Evolutionary conservation across 2,329 filamentous ascomycete species (phyloP).

Genomic region (Xylaria sp.): DNA sequence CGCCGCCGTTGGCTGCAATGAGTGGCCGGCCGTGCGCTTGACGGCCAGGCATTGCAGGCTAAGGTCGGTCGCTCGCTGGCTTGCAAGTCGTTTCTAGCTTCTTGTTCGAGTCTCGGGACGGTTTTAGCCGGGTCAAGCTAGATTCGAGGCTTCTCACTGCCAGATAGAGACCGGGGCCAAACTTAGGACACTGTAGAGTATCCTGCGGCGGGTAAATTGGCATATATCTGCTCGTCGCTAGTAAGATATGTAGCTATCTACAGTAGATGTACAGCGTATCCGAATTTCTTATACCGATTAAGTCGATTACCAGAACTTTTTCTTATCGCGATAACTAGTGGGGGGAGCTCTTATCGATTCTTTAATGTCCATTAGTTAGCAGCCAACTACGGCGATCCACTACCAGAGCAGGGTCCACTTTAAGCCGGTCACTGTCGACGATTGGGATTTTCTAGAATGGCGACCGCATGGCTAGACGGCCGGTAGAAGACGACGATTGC

Average conservation of each 20-base stretch:
- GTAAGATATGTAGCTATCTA: background rate
- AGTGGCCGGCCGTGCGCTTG: conserved; percentile 68
- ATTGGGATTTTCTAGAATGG: conserved; percentile 34
- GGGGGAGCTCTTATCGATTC: conserved; percentile 37
- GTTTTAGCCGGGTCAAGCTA: background rate
- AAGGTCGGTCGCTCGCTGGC: conserved; percentile 8
- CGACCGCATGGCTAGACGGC: conserved; percentile 1
- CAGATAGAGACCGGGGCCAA: background rate
- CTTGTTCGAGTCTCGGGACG: background rate
- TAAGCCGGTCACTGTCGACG: conserved; percentile 4
- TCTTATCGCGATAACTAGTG: conserved; percentile 43
- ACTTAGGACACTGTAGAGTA: background rate
- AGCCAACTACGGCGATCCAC: background rate
- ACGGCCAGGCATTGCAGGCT: conserved; percentile 63
- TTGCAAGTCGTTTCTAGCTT: background rate
- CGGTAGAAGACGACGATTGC: background rate
- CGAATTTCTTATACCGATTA: conserved; percentile 17
- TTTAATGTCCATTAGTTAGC: conserved; percentile 2
- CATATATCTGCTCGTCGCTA: background rate
- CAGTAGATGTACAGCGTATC: background rate
- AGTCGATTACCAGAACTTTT: conserved; percentile 41
- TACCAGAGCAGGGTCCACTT: conserved; percentile 24
- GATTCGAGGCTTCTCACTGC: background rate
- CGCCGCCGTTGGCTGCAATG: conserved; percentile 46
- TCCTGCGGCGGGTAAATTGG: background rate